Evolutionary conservation across 2,329 filamentous ascomycete genomes (phyloP), one percentile per base, ranked within the genome.

Genomic region (Diaporthe vaccinii): DNA sequence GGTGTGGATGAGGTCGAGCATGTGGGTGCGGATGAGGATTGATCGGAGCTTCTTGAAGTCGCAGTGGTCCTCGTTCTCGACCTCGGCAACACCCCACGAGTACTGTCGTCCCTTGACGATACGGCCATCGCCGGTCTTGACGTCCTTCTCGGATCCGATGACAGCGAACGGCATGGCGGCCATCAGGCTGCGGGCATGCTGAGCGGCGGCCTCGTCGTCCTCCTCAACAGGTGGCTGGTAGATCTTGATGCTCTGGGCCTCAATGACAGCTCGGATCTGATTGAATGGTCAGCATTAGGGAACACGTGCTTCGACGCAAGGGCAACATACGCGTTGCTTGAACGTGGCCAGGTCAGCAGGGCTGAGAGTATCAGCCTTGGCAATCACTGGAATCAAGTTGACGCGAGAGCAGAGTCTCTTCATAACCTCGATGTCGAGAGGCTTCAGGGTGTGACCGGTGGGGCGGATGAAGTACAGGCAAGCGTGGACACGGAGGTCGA

Each of bases 11-110:
- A 99, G 94, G 85, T 99, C 97, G 82, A 99, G 92, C 97, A 99
- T 99, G 90, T 99, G 97, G 69, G 96, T 98, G 86, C 97, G 95
- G 89, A 99, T 98, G 80, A 99, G 91, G 82, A 99, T 98, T 67
- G 96, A 98, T 82, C 97, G 96, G 78, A 99, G 94, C 91, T 99
- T 99, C 94, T 99, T 99, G 91, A 99, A 99, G 87, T 99, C 97
- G 88, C 97, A 99, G 91, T 99, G 97, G 84, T 99, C 97, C 88
- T 99, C 97, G 84, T 99, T 99, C 91, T 99, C 97, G 71, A 99
- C 97, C 87, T 99, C 97, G 77, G 97, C 97, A 81, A 99, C 97
- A 90, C 97, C 97, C 97, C 97, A 99, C 74, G 95, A 95, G 88
- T 99, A 99, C 87, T 99, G 97, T 78, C 97, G 95, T 79, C 97